Conservation (phyloP, 352 stramenopile species). For the Aphanomyces cochlioides region DNA sequence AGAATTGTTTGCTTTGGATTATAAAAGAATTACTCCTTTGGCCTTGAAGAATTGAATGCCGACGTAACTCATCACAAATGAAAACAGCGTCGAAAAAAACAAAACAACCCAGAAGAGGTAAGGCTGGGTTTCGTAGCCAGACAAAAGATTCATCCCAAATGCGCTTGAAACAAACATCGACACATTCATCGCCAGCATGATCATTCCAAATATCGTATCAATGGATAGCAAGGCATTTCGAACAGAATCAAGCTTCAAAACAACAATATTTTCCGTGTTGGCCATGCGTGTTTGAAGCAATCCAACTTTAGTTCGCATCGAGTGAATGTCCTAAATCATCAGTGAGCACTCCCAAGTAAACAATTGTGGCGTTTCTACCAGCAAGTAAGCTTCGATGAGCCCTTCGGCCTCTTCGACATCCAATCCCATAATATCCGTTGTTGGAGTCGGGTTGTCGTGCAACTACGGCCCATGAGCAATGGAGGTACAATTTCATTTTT, state of each 20-base stretch:
- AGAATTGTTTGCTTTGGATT: neutral
- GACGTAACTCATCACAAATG: slow-evolving; percentile 42
- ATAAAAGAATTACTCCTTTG: slow-evolving; percentile 54
- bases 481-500: too few species aligned
- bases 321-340: slow-evolving; percentile 54
- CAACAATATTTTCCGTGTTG: slow-evolving; percentile 76
- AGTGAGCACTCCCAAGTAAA: neutral
- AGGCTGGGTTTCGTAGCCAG: slow-evolving; percentile 38
- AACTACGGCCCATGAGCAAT: slow-evolving; percentile 32
- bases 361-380: slow-evolving; percentile 23
- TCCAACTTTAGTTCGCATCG: slow-evolving; percentile 60
- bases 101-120: slow-evolving; percentile 65
- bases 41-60: slow-evolving; percentile 58
- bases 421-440: slow-evolving; percentile 53
- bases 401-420: slow-evolving; percentile 73
- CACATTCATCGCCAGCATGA: slow-evolving; percentile 56
- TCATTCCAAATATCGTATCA: slow-evolving; percentile 67
- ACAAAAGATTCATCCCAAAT: slow-evolving; percentile 76
- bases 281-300: slow-evolving; percentile 70
- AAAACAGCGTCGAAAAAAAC: slow-evolving; percentile 41
- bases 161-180: slow-evolving; percentile 58
- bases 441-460: slow-evolving; percentile 47
- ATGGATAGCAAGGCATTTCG: slow-evolving; percentile 74
- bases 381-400: slow-evolving; percentile 72
- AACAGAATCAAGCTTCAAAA: slow-evolving; percentile 72